Evolutionary conservation across 2,329 filamentous ascomycete species (phyloP).

Genomic region (Dactylellina drechsleri): DNA sequence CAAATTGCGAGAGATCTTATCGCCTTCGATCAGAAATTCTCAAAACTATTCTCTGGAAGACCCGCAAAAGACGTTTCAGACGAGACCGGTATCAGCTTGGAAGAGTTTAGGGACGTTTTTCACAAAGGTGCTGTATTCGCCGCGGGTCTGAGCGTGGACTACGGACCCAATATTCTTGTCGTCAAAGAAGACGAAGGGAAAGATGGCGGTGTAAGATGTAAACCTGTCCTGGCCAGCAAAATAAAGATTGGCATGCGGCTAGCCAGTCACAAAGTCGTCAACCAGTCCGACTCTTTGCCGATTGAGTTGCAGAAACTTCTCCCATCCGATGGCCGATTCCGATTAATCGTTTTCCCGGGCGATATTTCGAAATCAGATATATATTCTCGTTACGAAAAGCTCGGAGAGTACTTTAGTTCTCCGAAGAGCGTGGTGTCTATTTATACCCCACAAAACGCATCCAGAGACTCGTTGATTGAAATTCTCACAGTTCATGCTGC

Average conservation of each 20-base stretch:
- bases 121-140: constrained; percentile 71
- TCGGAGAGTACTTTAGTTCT: constrained; percentile 64
- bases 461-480: constrained; percentile 68
- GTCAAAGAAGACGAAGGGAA: constrained; percentile 67
- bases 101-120: constrained; percentile 72
- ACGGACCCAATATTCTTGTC: constrained; percentile 68
- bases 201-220: constrained; percentile 61
- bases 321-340: constrained; percentile 69
- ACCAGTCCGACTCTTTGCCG: constrained; percentile 68
- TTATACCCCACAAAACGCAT: constrained; percentile 62
- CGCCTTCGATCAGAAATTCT: constrained; percentile 70
- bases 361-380: constrained; percentile 65
- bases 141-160: constrained; percentile 69
- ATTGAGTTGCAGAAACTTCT: constrained; percentile 71
- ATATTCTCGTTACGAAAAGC: constrained; percentile 63
- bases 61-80: constrained; percentile 71
- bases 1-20: constrained; percentile 74
- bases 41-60: constrained; percentile 68
- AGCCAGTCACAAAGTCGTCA: constrained; percentile 70
- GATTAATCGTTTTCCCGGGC: constrained; percentile 72
- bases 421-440: constrained; percentile 63
- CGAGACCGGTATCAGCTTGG: constrained; percentile 71
- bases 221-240: constrained; percentile 64
- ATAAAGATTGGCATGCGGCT: constrained; percentile 69
- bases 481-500: constrained; percentile 71